A percentile compares a stretch with the other conserved stretches of the same genome.
Evolutionary conservation across 768 basidiomycete genomes (phyloP).

Genomic region (Hebeloma cylindrosporum): DNA sequence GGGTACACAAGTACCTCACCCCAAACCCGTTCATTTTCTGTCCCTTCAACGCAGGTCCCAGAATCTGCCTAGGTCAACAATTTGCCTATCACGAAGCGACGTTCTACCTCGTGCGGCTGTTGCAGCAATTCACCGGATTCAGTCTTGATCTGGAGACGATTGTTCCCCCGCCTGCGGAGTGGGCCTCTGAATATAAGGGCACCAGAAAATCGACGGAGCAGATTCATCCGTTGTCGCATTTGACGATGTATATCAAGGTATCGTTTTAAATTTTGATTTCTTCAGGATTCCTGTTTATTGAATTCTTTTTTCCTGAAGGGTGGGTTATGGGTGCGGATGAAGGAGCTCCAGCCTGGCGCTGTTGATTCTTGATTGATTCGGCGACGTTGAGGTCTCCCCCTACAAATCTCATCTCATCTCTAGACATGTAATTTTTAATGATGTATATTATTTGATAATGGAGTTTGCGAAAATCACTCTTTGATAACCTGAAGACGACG

Average conservation of each 20-base stretch:
- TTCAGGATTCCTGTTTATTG: slow-evolving; percentile 3
- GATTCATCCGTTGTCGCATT: slow-evolving; percentile 34
- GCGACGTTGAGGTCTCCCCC: not conserved
- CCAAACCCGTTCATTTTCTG: slow-evolving; percentile 69
- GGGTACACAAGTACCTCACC: slow-evolving; percentile 50
- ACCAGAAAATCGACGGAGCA: slow-evolving; percentile 41
- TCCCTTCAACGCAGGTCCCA: slow-evolving; percentile 68
- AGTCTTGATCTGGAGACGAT: slow-evolving; percentile 36
- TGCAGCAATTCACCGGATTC: slow-evolving; percentile 48
- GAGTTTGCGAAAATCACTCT: too few species aligned
- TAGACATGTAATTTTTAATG: too few species aligned
- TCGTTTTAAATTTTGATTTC: slow-evolving; percentile 10
- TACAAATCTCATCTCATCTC: not conserved
- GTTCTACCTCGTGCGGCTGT: slow-evolving; percentile 51
- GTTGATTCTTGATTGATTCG: not conserved
- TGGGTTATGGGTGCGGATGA: slow-evolving; percentile 33
- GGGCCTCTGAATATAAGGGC: slow-evolving; percentile 22
- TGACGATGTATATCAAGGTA: slow-evolving; percentile 44
- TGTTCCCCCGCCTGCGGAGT: slow-evolving; percentile 29
- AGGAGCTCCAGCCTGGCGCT: slow-evolving; percentile 15
- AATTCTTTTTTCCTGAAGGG: slow-evolving; percentile 20
- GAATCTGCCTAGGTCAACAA: slow-evolving; percentile 57
- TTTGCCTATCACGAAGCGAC: slow-evolving; percentile 67
- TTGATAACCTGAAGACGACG: too few species aligned
- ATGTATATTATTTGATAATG: too few species aligned